Evolutionary conservation across 78 protist genomes (phyloP), one percentile per base, ranked within the genome.

Genomic region (Pigoraptor vietnamica): DNA sequence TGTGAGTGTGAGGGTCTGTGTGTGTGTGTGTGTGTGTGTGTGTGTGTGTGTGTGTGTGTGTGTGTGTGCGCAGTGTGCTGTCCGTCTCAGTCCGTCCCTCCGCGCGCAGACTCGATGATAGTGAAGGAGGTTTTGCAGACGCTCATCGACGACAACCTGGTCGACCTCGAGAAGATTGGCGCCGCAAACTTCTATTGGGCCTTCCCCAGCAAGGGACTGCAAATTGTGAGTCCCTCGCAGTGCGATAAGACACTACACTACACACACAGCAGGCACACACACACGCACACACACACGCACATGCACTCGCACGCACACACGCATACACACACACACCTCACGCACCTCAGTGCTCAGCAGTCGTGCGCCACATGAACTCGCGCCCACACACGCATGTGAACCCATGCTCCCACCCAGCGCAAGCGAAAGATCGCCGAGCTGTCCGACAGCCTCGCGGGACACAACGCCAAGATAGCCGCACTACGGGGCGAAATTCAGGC

Each of bases 101-200:
- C n/a, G n/a, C 19, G 24, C 19, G 2, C 29, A 90, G 92, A 21
- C 2, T 32, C 67, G 10, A 92, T 90, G 55, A 38, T 91, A 0
- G 93, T 94, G 83, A 94, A 94, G 55, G 95, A 94, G 24, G 93
- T 94, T 0, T 82, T 94, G 56, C 93, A 89, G 79, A 86, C 88
- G 39, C 90, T 94, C 10, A 92, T 92, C n/a, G 93, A 94, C 79
- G 95, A 94, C 37, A 1, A 32, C 38, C 0, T 94, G 82, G 87
- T 94, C n/a, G 81, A 91, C 39, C 19, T 37, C 2, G 95, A 94
- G 35, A 91, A 92, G 86, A 91, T 94, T 40, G 95, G 95, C 33
- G 32, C 91, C 40, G 33, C 90, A n/a, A 90, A 86, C 40, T 94
- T 89, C 90, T 94, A 82, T 25, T 94, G 95, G 95, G 91, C 93